Evolutionary conservation across 169 alveolate genomes (phyloP).

Genomic region (Plasmodium yoelii): DNA sequence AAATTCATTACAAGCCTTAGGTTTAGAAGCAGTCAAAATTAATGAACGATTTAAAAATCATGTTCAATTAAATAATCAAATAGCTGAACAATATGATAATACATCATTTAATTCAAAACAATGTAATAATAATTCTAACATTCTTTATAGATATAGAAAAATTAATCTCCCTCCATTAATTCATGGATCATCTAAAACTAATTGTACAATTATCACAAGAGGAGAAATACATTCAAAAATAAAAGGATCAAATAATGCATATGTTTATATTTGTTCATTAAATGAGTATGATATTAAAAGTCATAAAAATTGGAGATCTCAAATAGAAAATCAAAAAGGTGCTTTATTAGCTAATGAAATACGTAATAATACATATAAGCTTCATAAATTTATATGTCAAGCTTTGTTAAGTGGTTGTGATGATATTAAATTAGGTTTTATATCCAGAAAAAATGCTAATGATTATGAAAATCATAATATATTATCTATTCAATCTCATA

Average conservation of each 20-base stretch:
- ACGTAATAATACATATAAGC: constrained; percentile 90
- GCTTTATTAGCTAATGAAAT: constrained; percentile 91
- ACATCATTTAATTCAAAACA: constrained; percentile 86
- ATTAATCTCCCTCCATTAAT: constrained; percentile 86
- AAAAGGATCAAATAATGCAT: constrained; percentile 79
- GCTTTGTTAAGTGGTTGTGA: constrained; percentile 93
- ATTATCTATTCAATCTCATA: constrained; percentile 89
- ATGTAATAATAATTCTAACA: constrained; percentile 83
- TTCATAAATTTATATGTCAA: constrained; percentile 90
- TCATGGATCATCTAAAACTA: constrained; percentile 78
- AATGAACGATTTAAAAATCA: constrained; percentile 91
- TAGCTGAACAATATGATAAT: constrained; percentile 80
- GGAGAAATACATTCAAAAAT: constrained; percentile 88
- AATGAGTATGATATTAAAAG: constrained; percentile 89
- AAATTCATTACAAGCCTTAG: constrained; percentile 91
- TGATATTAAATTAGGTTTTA: constrained; percentile 89
- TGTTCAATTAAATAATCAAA: constrained; percentile 82
- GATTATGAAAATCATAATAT: constrained; percentile 90
- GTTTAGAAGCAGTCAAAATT: constrained; percentile 91
- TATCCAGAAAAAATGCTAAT: constrained; percentile 88
- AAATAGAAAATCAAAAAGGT: constrained; percentile 91
- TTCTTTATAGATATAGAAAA: constrained; percentile 91
- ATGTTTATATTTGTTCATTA: constrained; percentile 88
- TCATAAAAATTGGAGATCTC: constrained; percentile 90
- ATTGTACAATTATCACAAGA: constrained; percentile 80